These are phyloP conservation scores for Colletotrichum higginsianum DNA, from an alignment of 2,329 filamentous ascomycete species.

Conservation along the genomic window DNA sequence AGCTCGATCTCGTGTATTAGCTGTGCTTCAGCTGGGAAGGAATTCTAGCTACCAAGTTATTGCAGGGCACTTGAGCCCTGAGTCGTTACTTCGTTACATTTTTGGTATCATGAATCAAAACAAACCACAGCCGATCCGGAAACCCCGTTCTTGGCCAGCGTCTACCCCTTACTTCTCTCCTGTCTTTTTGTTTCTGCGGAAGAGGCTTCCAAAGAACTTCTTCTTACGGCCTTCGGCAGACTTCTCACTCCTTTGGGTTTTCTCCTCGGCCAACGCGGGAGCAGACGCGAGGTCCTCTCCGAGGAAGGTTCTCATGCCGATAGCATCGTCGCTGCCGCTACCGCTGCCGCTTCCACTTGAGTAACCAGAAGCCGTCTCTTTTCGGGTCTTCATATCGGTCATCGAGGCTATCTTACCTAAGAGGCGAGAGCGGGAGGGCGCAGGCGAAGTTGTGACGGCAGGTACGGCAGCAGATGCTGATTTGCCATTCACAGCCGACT, in stretches of 20 bases:
- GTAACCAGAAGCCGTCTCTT: slow-evolving; percentile 5
- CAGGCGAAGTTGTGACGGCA: neutral
- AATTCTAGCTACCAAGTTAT: too few relatives aligned
- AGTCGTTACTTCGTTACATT: neutral
- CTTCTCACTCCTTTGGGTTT: neutral
- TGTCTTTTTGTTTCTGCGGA: slow-evolving; percentile 25
- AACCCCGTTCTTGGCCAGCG: neutral
- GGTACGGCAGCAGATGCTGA: neutral
- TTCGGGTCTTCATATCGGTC: slow-evolving; percentile 34
- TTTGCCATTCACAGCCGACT: slow-evolving; percentile 1
- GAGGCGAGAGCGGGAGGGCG: slow-evolving; percentile 1
- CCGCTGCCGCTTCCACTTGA: neutral
- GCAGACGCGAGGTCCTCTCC: slow-evolving; percentile 3
- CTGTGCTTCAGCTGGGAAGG: neutral
- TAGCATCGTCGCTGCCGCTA: slow-evolving; percentile 19
- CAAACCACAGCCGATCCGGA: neutral
- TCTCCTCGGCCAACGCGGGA: neutral
- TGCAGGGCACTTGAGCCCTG: neutral
- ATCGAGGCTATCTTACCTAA: slow-evolving; percentile 33
- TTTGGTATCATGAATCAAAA: neutral
- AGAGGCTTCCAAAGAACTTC: slow-evolving; percentile 35
- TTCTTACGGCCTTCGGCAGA: neutral
- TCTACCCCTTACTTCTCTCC: slow-evolving; percentile 21
- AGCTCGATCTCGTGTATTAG: neutral
- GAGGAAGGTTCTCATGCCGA: slow-evolving; percentile 35